phyloP scores from a whole-genome alignment of 2,329 filamentous ascomycete genomes.

The Pseudogymnoascus pannorum region DNA sequence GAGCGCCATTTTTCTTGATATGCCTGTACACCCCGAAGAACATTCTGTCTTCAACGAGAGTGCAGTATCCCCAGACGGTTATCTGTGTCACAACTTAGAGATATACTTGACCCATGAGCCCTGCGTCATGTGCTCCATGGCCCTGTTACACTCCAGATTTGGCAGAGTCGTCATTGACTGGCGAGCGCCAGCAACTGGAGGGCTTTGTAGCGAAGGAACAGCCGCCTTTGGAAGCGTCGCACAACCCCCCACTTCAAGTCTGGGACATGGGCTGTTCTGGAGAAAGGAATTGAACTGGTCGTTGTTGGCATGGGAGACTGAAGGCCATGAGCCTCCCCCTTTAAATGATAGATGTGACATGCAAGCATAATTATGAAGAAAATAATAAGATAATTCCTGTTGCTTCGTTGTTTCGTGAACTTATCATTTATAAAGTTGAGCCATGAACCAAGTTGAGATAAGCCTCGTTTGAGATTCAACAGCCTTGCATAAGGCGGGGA shows the following conservation, averaged over 20 bases:
- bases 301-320: slow-evolving; percentile 64
- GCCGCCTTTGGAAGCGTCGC: slow-evolving; percentile 31
- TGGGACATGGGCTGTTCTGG: slow-evolving; percentile 63
- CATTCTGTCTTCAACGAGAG: slow-evolving; percentile 52
- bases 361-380: background rate
- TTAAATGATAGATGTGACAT: slow-evolving; percentile 6
- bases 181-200: slow-evolving; percentile 74
- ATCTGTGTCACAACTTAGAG: slow-evolving; percentile 88
- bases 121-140: slow-evolving; percentile 96
- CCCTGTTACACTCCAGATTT: slow-evolving; percentile 88
- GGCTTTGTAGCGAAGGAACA: slow-evolving; percentile 66
- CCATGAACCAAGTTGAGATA: background rate
- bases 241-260: slow-evolving; percentile 36
- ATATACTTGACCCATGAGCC: slow-evolving; percentile 94
- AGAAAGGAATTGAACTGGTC: slow-evolving; percentile 80
- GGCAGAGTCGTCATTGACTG: slow-evolving; percentile 73
- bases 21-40: slow-evolving; percentile 62
- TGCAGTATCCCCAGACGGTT: slow-evolving; percentile 67
- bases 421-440: background rate
- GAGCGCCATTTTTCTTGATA: slow-evolving; percentile 59
- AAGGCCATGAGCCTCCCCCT: background rate
- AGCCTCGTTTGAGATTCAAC: background rate
- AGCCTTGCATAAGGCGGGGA: slow-evolving; percentile 8
- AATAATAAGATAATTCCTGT: background rate
- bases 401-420: background rate